A percentile compares a stretch with the other conserved stretches of the same genome.
phyloP scores from a whole-genome alignment of 1,284 basidiomycete genomes.

The Laetiporus sulphureus region DNA sequence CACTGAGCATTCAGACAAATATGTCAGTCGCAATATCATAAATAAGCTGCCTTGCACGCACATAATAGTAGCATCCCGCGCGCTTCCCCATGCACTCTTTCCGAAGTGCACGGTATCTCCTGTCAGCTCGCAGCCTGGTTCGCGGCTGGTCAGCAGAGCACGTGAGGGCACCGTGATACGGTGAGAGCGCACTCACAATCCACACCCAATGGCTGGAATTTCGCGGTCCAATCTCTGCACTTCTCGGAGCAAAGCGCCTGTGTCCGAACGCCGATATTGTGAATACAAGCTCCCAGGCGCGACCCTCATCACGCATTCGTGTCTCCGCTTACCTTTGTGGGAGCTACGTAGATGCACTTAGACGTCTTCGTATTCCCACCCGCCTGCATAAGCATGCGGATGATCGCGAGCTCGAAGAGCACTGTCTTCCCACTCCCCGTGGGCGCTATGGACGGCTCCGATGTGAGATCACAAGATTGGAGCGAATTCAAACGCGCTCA shows the following conservation, averaged over 20 bases:
- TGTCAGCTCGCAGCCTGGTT: slow-evolving; percentile 82
- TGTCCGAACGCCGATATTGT: neutral
- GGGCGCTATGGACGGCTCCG: slow-evolving; percentile 48
- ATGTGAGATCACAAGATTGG: slow-evolving; percentile 4
- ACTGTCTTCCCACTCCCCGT: slow-evolving; percentile 93
- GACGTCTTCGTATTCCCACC: slow-evolving; percentile 28
- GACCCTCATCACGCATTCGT: neutral
- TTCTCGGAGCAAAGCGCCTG: slow-evolving; percentile 88
- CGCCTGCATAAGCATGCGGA: slow-evolving; percentile 61
- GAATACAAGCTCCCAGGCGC: neutral
- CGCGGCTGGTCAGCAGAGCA: too few relatives aligned
- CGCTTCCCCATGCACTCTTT: slow-evolving; percentile 61
- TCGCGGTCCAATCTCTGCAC: slow-evolving; percentile 75
- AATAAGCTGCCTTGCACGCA: slow-evolving; percentile 23
- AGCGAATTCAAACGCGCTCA: slow-evolving; percentile 27
- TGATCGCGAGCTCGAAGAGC: slow-evolving; percentile 87
- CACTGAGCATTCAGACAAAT: slow-evolving; percentile 30
- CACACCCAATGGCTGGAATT: slow-evolving; percentile 71
- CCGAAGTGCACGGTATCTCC: slow-evolving; percentile 76
- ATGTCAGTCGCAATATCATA: neutral
- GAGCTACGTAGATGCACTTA: slow-evolving; percentile 91
- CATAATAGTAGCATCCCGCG: slow-evolving; percentile 74
- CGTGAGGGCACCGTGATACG: too few relatives aligned
- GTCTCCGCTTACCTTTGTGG: slow-evolving; percentile 68
- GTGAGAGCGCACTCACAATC: slow-evolving; percentile 46